These are phyloP conservation scores for Suillus spraguei DNA, from an alignment of 768 basidiomycete genomes.

Conservation along the genomic window DNA sequence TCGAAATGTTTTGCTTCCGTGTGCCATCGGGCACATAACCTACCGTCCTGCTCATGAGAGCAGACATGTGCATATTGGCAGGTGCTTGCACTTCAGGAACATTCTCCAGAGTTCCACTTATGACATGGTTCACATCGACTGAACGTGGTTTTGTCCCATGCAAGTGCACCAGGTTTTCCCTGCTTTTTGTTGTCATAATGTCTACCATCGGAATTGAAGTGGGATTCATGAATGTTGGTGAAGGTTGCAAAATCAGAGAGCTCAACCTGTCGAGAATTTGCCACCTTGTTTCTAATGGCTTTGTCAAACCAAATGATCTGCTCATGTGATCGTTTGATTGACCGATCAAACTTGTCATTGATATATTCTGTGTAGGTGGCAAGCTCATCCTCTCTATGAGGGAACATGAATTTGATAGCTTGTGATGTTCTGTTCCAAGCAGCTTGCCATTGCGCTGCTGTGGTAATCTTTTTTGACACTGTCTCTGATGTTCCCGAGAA, in stretches of 20 bases:
- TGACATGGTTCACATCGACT: not conserved
- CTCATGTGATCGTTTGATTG: no score
- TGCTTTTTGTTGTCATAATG: not conserved
- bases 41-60: not conserved
- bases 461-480: no score
- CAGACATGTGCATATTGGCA: not conserved
- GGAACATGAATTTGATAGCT: no score
- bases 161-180: not conserved
- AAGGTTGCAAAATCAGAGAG: slow-evolving; percentile 24
- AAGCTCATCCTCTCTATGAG: no score
- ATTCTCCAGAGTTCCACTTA: not conserved
- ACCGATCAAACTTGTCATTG: no score
- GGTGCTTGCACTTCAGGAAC: not conserved
- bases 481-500: no score
- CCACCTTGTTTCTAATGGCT: slow-evolving; percentile 29
- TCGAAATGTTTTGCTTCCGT: not conserved
- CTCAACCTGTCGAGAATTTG: slow-evolving; percentile 11
- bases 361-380: no score
- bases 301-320: slow-evolving; percentile 33
- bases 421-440: no score
- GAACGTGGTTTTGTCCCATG: not conserved
- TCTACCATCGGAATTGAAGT: not conserved
- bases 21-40: not conserved
- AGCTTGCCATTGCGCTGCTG: no score
- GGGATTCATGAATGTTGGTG: not conserved